Base-by-base conservation (phyloP, 1,284 basidiomycete species). In the Puccinia brachypodii region DNA sequence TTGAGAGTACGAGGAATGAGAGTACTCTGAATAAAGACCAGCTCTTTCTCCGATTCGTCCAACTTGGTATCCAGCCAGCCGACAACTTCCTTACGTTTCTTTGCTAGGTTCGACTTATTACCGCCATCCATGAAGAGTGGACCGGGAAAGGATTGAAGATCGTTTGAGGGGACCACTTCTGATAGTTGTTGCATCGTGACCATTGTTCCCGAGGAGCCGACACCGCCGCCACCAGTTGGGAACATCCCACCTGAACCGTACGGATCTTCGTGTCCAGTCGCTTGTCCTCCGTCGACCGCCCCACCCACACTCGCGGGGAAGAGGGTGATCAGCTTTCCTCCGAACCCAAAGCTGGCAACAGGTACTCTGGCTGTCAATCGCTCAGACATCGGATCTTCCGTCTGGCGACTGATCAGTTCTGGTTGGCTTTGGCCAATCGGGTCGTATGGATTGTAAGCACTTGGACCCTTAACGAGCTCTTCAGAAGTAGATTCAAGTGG, bases 261-360 rank as follows among this genome's bases (percentile, higher is more conserved):
- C 19, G 80, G 80, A 76, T 81, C 64, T 50, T 75, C 72, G 56
- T 66, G 56, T 38, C 72, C 80, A 25, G 40, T 44, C 9, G 72
- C 28, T 38, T 53, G 50, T 19, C 28, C 31, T 42, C 28, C 58
- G 7, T 60, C 31, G 11, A 64, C 25, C 42, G 36, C n/a, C 9
- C 40, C 56, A 22, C 40, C 56, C 40, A 40, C 19, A 53, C 42
- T 74, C 4, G 75, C 16, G 13, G 80, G 78, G 19, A 81, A 90
- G 28, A 94, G 83, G 28, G 84, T 85, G 58, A 88, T 91, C 25
- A 99, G 89, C 84, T 93, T 92, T 64, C 96, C 96, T 19, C 96
- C 94, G 84, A 96, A 99, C 0, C 96, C 96, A 85, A 98, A 99
- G 0, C 94, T 91, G 68, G 89, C 91, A 3, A 81, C 36, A 42